Percentiles rank a stretch among this genome's conserved stretches.
phyloP scores from a whole-genome alignment of 768 basidiomycete species.

The Hydnomerulius pinastri region DNA sequence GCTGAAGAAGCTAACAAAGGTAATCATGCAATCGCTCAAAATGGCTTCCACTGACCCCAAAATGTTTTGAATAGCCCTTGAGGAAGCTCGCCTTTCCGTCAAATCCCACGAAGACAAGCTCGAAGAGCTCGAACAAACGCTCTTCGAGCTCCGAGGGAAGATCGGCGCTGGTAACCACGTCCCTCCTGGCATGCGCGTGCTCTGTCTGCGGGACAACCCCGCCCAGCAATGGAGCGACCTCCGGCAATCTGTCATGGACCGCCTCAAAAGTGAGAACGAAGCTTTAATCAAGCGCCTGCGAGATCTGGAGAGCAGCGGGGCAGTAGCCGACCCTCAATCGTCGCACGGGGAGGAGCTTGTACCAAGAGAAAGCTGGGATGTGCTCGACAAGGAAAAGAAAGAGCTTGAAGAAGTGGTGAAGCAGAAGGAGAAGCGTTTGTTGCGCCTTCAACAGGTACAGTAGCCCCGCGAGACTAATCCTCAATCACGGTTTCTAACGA shows the following conservation, averaged over 20 bases:
- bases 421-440: slow-evolving; percentile 80
- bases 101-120: slow-evolving; percentile 51
- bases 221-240: slow-evolving; percentile 81
- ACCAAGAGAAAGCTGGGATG: slow-evolving; percentile 79
- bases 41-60: slow-evolving; percentile 1
- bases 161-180: slow-evolving; percentile 76
- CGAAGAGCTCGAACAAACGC: slow-evolving; percentile 72
- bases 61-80: slow-evolving; percentile 41
- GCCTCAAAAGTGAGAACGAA: slow-evolving; percentile 80
- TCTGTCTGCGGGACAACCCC: slow-evolving; percentile 77
- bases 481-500: background rate
- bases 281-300: slow-evolving; percentile 70
- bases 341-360: slow-evolving; percentile 44
- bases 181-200: slow-evolving; percentile 67
- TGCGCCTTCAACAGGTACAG: slow-evolving; percentile 76
- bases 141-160: slow-evolving; percentile 77
- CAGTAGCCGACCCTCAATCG: slow-evolving; percentile 18
- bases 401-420: slow-evolving; percentile 64
- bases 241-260: slow-evolving; percentile 71
- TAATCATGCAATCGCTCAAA: slow-evolving; percentile 13
- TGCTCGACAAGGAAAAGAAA: slow-evolving; percentile 64
- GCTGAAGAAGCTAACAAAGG: slow-evolving; percentile 44
- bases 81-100: slow-evolving; percentile 36
- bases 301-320: slow-evolving; percentile 54
- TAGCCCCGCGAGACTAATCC: background rate